These are phyloP conservation scores for Neurospora hispaniola DNA, from an alignment of 495 filamentous ascomycete species.

Conservation along the genomic window DNA sequence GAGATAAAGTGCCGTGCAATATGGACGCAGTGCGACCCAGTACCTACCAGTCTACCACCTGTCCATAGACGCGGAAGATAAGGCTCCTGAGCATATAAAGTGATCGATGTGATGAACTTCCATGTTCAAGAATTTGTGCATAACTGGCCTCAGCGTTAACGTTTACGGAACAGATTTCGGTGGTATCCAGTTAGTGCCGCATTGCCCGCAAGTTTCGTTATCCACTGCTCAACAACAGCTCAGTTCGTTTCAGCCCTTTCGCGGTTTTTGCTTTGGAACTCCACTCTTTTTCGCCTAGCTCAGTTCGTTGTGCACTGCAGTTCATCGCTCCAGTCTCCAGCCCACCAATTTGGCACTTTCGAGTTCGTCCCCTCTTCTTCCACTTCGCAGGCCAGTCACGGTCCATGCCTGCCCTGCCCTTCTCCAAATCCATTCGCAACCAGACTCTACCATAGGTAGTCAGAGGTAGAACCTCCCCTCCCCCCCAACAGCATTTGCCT, in stretches of 20 bases:
- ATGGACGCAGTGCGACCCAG: background rate
- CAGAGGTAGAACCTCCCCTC: background rate
- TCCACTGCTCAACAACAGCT: background rate
- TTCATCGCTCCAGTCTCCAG: background rate
- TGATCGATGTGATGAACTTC: background rate
- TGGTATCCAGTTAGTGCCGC: background rate
- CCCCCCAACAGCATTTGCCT: background rate
- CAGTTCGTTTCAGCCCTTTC: background rate
- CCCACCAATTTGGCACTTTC: conserved; percentile 19
- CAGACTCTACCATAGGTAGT: background rate
- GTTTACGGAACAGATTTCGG: background rate
- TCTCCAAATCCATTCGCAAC: background rate
- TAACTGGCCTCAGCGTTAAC: background rate
- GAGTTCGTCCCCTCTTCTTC: background rate
- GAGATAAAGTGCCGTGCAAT: background rate
- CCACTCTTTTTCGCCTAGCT: background rate
- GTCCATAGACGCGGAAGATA: background rate
- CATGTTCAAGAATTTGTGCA: background rate
- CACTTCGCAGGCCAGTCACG: background rate
- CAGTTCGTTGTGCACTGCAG: background rate
- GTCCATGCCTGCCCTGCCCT: background rate
- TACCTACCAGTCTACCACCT: background rate
- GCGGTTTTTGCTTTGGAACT: background rate
- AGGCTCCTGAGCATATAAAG: background rate
- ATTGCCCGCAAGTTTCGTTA: background rate